Evolutionary conservation across 176 grass and related monocot species (phyloP).

Genomic region (Bolboschoenus planiculmis): DNA sequence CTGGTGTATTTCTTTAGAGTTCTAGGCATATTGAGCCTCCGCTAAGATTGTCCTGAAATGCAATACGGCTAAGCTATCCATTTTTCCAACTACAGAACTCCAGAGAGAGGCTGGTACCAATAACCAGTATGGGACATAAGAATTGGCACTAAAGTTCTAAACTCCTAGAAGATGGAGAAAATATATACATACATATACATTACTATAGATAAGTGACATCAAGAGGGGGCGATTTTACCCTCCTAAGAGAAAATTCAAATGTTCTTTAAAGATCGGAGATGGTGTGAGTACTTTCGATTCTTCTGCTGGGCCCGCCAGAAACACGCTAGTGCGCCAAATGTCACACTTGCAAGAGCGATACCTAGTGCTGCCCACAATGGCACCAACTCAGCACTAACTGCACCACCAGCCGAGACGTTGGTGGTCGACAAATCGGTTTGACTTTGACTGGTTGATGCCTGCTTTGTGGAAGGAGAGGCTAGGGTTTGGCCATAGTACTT

Average conservation of each 20-base stretch:
- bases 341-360: conserved; percentile 63
- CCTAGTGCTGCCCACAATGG: conserved; percentile 77
- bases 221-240: conserved; percentile 34
- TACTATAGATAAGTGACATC: not conserved
- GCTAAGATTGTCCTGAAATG: not conserved
- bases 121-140: not conserved
- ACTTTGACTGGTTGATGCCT: conserved; percentile 26
- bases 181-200: conserved; percentile 21
- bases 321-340: conserved; percentile 86
- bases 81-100: not conserved
- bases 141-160: not conserved
- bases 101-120: not conserved
- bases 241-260: conserved; percentile 61
- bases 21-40: not conserved
- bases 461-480: conserved; percentile 42
- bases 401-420: conserved; percentile 24
- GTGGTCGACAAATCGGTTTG: conserved; percentile 32
- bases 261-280: conserved; percentile 94
- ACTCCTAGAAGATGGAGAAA: conserved; percentile 26
- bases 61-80: not conserved
- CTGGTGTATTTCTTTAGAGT: not conserved
- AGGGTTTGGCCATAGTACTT: conserved; percentile 78
- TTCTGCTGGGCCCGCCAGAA: conserved; percentile 95
- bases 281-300: conserved; percentile 97
- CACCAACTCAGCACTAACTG: conserved; percentile 49